Conservation (phyloP, 164 flowering plant species). For the Stephania yunnanensis region DNA sequence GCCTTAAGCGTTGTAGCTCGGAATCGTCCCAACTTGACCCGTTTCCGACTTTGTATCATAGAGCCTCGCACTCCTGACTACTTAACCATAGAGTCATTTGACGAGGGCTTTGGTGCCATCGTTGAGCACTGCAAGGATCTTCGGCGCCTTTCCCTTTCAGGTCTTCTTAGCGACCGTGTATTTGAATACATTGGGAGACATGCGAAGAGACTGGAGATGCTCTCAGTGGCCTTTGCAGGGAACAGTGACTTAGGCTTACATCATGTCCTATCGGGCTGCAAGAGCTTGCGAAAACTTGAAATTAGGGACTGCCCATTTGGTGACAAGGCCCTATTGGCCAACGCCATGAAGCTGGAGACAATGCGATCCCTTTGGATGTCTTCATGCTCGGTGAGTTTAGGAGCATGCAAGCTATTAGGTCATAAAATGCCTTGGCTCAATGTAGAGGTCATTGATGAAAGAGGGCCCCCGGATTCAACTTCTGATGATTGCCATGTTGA, state of each 20-base stretch:
- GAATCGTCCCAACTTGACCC: conserved; percentile 60
- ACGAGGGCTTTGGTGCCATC: conserved; percentile 79
- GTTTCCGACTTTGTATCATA: conserved; percentile 87
- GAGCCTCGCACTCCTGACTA: conserved; percentile 76
- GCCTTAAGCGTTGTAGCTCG: conserved; percentile 64
- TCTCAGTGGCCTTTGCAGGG: conserved; percentile 92
- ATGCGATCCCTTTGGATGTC: conserved; percentile 99
- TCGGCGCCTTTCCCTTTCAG: conserved; percentile 73
- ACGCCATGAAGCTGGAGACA: conserved; percentile 91
- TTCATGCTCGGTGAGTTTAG: conserved; percentile 73
- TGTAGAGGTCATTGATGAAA: conserved; percentile 76
- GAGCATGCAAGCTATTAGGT: conserved; percentile 70
- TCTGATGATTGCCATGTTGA: conserved; percentile 53
- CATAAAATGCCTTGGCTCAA: conserved; percentile 69
- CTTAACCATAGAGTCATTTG: conserved; percentile 64
- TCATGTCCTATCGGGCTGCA: conserved; percentile 75
- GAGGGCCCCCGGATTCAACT: conserved; percentile 42
- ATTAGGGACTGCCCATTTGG: conserved; percentile 92
- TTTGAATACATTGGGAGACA: conserved; percentile 69
- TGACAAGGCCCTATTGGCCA: conserved; percentile 78
- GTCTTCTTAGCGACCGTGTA: conserved; percentile 70
- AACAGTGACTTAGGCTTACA: conserved; percentile 78
- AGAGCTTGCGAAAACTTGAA: conserved; percentile 72
- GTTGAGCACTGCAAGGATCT: conserved; percentile 71
- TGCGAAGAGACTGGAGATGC: conserved; percentile 76